These are phyloP conservation scores for Beauveria bassiana DNA, from an alignment of 2,329 filamentous ascomycete species.

Conservation along the genomic window DNA sequence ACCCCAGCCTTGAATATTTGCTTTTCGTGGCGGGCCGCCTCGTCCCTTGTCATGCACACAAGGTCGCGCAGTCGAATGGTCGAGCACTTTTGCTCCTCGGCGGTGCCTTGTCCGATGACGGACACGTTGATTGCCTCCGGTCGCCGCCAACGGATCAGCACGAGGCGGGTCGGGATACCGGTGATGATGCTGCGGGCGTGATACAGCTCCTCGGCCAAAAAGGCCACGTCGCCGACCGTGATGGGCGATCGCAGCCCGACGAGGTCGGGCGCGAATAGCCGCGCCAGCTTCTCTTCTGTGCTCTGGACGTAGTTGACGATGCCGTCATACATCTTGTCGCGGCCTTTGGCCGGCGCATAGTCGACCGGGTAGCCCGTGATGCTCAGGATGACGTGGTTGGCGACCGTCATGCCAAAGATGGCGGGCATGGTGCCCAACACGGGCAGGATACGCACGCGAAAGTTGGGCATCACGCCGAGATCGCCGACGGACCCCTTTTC, in stretches of 20 bases:
- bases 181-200: constrained; percentile 75
- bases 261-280: constrained; percentile 25
- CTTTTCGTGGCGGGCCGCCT: constrained; percentile 72
- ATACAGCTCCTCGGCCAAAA: constrained; percentile 84
- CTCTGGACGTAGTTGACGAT: constrained; percentile 70
- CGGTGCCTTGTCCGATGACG: constrained; percentile 53
- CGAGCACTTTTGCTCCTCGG: constrained; percentile 71
- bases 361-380: constrained; percentile 79
- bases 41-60: constrained; percentile 90
- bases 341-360: constrained; percentile 69
- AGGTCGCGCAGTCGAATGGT: constrained; percentile 61
- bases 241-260: constrained; percentile 74
- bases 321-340: constrained; percentile 88
- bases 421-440: constrained; percentile 97
- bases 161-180: constrained; percentile 69
- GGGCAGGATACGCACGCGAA: constrained; percentile 87
- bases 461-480: constrained; percentile 82
- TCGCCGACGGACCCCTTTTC: constrained; percentile 79
- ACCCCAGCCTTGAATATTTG: constrained; percentile 66
- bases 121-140: constrained; percentile 52
- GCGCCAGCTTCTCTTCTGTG: constrained; percentile 67
- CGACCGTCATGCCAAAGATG: constrained; percentile 83
- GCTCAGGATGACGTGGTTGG: constrained; percentile 85
- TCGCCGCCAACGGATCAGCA: constrained; percentile 71
- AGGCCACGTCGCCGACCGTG: constrained; percentile 73